Evolutionary conservation across 1,284 basidiomycete genomes (phyloP), one percentile per base, ranked within the genome.

Genomic region (Quambalaria eucalypti): DNA sequence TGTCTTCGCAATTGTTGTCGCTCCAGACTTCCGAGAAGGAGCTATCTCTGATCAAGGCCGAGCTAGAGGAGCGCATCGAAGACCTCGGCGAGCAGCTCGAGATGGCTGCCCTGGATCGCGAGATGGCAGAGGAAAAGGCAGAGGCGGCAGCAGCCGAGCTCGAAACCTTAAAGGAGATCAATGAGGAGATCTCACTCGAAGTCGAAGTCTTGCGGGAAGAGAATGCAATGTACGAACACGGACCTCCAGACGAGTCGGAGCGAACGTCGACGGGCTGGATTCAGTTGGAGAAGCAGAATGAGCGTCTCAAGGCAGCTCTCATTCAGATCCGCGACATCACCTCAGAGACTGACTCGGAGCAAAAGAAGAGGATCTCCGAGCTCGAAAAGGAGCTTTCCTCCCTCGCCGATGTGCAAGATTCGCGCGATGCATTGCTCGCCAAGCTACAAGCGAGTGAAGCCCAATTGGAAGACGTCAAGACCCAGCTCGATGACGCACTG

Each of bases 271-370:
- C 62, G 7, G 66, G 55, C 1, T 55, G 61, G 29, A 85, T 93
- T 10, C 90, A 96, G 71, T 82, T 98, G 1, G 90, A 96, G 78
- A 95, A 90, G 76, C 92, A 97, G 74, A 98, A 97, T 64, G 89
- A 91, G 68, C 80, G 93, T 8, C 78, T 98, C 51, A 96, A 95
- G 76, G 92, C 96, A 68, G 93, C 93, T 10, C 80, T 98, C 23
- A 81, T 95, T 48, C 82, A 85, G 47, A 77, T 96, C 42, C 85
- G 92, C 4, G 93, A 97, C 63, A 80, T 95, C 59, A 85, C 88
- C 0, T 83, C 86, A 57, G 90, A 97, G 73, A 86, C 83, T 0
- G 93, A 98, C 59, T 82, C 82, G 58, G 90, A 95, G 33, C 86
- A 90, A 57, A 84, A 88, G 23, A 79, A 82, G 48, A 83, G 87